A percentile compares a stretch with the other conserved stretches of the same genome.
These are phyloP conservation scores for Nidula microcarpa DNA, from an alignment of 768 basidiomycete species.

Conservation along the genomic window DNA sequence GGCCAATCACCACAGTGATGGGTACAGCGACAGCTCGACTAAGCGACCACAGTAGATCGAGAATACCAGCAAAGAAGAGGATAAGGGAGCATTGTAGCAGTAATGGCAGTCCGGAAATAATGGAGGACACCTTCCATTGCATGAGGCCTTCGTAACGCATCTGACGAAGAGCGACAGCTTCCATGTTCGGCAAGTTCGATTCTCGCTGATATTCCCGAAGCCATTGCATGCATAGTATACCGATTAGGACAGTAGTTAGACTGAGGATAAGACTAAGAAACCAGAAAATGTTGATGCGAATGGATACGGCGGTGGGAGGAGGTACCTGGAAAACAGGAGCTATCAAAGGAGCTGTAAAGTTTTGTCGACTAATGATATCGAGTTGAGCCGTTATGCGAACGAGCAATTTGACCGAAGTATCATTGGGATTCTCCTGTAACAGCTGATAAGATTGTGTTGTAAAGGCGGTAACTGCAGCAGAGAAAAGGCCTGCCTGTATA, in stretches of 20 bases:
- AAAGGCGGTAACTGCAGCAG: constrained; percentile 1
- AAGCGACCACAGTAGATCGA: constrained; percentile 8
- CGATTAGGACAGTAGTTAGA: constrained; percentile 11
- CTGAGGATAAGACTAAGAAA: constrained; percentile 12
- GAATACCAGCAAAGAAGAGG: constrained; percentile 12
- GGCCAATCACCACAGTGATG: constrained; percentile 2
- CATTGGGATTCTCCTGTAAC: background rate
- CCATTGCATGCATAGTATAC: constrained; percentile 2
- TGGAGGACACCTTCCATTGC: constrained; percentile 9
- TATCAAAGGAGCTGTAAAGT: background rate
- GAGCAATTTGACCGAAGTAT: background rate
- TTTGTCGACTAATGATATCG: background rate
- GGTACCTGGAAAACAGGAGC: background rate
- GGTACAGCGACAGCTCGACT: constrained; percentile 5
- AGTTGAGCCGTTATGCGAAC: background rate
- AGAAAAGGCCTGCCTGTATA: constrained; percentile 2
- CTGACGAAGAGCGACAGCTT: constrained; percentile 6
- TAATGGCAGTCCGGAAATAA: constrained; percentile 5
- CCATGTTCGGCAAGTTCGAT: background rate
- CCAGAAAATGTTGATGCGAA: constrained; percentile 12
- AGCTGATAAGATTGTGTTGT: background rate
- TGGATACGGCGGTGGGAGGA: background rate
- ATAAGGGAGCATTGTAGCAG: constrained; percentile 10
- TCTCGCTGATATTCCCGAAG: constrained; percentile 11
- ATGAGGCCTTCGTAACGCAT: constrained; percentile 9